Evolutionary conservation across 371 early-diverging fungal genomes (phyloP), one percentile per base, ranked within the genome.

Genomic region (Rhizopus arrhizus): DNA sequence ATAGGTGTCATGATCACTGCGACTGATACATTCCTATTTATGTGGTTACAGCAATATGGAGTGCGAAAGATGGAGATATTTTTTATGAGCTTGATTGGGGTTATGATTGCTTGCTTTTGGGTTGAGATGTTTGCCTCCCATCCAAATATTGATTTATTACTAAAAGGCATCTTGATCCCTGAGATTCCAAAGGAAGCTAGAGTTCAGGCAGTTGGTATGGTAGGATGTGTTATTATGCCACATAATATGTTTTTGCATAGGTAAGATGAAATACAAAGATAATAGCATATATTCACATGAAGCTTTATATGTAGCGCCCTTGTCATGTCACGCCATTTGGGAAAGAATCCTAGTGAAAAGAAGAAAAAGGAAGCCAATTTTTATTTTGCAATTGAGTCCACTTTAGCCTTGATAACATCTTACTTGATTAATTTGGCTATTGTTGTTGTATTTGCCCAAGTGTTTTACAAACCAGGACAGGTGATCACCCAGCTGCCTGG

Each of bases 141-240:
- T 34, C 88, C 89, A 2, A 74, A 80, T 47, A 61, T 80, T 10
- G 58, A 57, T n/a, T 71, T 72, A 29, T 75, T 91, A 11, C n/a
- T 87, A 4, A 65, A 67, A 54, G 91, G 91, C 29, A 84, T 89
- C 35, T 34, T 84, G 8, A 48, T 86, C 4, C 88, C 87, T 13
- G 68, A 70, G 34, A 75, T 90, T 31, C 89, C 87, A 11, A 55
- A 65, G n/a, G 72, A 77, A 29, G 80, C 87, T 5, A 71, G 75
- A 3, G 79, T 86, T 7, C 86, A 87, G 68, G 88, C 89, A 1
- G 87, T 88, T 12, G 89, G 86, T 29, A 86, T 88, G 68, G 61
- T 90, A 28, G 90, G 90, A 2, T 86, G 85, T 10, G 82, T 87
- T 0, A 77, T 90, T 40, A 91, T 91, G 91, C 91, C 91, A 0